Evolutionary conservation across 192 early-diverging fungal species (phyloP).

Genomic region (Backusella tarrabulga): DNA sequence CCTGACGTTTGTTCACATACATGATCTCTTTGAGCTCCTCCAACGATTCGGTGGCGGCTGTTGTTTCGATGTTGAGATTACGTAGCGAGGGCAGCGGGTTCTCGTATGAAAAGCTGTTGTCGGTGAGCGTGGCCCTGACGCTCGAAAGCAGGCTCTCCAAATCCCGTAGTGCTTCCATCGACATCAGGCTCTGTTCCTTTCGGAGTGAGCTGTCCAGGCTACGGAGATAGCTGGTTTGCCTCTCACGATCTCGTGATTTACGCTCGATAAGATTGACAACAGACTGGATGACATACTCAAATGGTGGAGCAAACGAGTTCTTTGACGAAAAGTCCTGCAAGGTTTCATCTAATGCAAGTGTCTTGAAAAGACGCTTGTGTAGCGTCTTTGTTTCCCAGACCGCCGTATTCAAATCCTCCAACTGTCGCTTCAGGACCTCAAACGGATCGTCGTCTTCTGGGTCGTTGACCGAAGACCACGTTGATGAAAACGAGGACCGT

Average conservation of each 20-base stretch:
- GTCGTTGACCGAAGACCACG: slow-evolving; percentile 35
- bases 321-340: slow-evolving; percentile 8
- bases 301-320: slow-evolving; percentile 22
- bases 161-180: slow-evolving; percentile 24
- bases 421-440: slow-evolving; percentile 34
- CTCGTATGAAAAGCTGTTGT: slow-evolving; percentile 21
- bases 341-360: slow-evolving; percentile 32
- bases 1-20: slow-evolving; percentile 42
- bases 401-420: slow-evolving; percentile 39
- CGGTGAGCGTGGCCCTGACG: slow-evolving; percentile 21
- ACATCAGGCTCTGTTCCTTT: slow-evolving; percentile 27
- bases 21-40: slow-evolving; percentile 42
- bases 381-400: slow-evolving; percentile 44
- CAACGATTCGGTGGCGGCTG: slow-evolving; percentile 26
- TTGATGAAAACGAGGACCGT: slow-evolving; percentile 32
- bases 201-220: slow-evolving; percentile 28
- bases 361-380: slow-evolving; percentile 39
- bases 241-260: slow-evolving; percentile 36
- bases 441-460: slow-evolving; percentile 39
- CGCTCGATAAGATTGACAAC: slow-evolving; percentile 27
- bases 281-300: slow-evolving; percentile 38
- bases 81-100: slow-evolving; percentile 34
- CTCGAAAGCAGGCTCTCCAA: slow-evolving; percentile 16
- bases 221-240: slow-evolving; percentile 27
- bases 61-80: slow-evolving; percentile 27